Conservation (phyloP, 1,139 yeast genomes). For the Geotrichum restrictum region DNA sequence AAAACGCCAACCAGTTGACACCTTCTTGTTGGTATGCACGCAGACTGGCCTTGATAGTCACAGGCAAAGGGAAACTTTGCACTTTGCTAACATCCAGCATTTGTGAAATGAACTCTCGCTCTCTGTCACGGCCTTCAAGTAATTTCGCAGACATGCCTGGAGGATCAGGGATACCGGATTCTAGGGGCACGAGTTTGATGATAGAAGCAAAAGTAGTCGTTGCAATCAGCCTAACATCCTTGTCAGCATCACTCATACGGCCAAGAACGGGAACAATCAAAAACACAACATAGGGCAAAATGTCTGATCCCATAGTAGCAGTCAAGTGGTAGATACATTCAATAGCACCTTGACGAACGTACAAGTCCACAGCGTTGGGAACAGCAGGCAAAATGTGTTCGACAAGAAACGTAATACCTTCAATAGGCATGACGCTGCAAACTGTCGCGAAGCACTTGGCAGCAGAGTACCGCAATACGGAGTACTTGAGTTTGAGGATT, state of each 20-base stretch:
- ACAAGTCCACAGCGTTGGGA: constrained; percentile 70
- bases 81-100: constrained; percentile 98
- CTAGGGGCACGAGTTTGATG: constrained; percentile 91
- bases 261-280: constrained; percentile 94
- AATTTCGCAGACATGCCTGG: constrained; percentile 83
- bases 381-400: constrained; percentile 74
- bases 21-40: constrained; percentile 98
- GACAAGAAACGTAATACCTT: constrained; percentile 77
- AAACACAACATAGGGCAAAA: constrained; percentile 91
- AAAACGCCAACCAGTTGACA: constrained; percentile 94
- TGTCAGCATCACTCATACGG: constrained; percentile 94
- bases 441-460: constrained; percentile 86
- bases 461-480: constrained; percentile 85
- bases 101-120: constrained; percentile 90
- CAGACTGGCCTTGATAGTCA: constrained; percentile 85
- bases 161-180: constrained; percentile 96
- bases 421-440: constrained; percentile 67
- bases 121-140: constrained; percentile 84
- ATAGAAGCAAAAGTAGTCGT: constrained; percentile 96
- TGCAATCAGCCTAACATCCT: constrained; percentile 83
- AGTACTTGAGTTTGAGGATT: constrained; percentile 63
- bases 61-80: constrained; percentile 82
- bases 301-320: constrained; percentile 78
- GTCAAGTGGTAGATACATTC: constrained; percentile 87
- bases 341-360: constrained; percentile 86